Percentiles rank a stretch among this genome's conserved stretches.
Conservation (phyloP, 2,329 filamentous ascomycete genomes). For the Beauveria sp. region DNA sequence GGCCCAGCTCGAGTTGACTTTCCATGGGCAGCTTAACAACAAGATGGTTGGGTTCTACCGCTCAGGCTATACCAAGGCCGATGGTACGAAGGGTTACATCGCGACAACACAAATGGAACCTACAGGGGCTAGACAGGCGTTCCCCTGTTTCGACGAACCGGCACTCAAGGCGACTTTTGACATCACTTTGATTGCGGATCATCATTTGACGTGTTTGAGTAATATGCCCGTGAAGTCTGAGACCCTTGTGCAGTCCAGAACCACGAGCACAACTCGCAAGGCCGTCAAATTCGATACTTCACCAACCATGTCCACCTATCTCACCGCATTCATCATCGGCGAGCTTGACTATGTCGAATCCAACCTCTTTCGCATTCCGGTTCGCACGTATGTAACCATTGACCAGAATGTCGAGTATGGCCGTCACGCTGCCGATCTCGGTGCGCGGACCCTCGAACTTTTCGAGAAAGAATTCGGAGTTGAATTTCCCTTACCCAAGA, state of each 20-base stretch:
- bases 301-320: conserved; percentile 91
- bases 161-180: conserved; percentile 89
- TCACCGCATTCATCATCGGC: conserved; percentile 87
- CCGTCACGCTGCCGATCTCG: conserved; percentile 82
- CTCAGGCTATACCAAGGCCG: conserved; percentile 78
- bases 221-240: conserved; percentile 93
- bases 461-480: conserved; percentile 93
- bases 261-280: conserved; percentile 41
- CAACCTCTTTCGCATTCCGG: conserved; percentile 80
- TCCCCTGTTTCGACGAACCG: conserved; percentile 96
- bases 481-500: conserved; percentile 48
- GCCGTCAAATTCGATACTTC: conserved; percentile 87
- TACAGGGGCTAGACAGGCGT: conserved; percentile 84
- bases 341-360: conserved; percentile 93
- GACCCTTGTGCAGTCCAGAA: conserved; percentile 55
- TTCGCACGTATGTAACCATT: conserved; percentile 85
- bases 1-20: conserved; percentile 54
- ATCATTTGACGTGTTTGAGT: conserved; percentile 78
- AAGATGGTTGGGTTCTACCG: conserved; percentile 98
- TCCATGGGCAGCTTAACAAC: conserved; percentile 75
- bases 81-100: conserved; percentile 74
- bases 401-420: conserved; percentile 87
- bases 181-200: conserved; percentile 83
- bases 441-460: conserved; percentile 81
- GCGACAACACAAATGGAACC: conserved; percentile 96